phyloP scores from a whole-genome alignment of 192 early-diverging fungal species.

The Gamsiella multidivaricata region DNA sequence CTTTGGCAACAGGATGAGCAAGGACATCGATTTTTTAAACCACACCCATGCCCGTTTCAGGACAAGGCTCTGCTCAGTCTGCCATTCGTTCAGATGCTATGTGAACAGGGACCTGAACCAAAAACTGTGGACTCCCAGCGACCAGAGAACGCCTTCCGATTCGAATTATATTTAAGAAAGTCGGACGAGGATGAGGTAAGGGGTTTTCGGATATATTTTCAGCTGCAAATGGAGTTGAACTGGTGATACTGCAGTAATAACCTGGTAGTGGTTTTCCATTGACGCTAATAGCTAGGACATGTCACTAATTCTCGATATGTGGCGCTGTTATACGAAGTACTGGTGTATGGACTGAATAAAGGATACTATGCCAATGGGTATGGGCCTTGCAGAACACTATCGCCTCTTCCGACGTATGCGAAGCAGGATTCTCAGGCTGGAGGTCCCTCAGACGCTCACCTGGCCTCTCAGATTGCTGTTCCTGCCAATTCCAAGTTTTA shows the following conservation, averaged over 20 bases:
- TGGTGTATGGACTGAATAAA: slow-evolving; percentile 10
- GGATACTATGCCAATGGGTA: slow-evolving; percentile 45
- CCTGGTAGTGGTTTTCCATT: too few relatives aligned
- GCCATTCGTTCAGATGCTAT: not conserved
- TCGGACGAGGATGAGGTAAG: slow-evolving; percentile 38
- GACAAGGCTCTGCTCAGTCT: slow-evolving; percentile 1
- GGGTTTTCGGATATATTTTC: too few relatives aligned
- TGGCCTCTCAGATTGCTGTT: slow-evolving; percentile 1
- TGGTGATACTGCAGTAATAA: too few relatives aligned
- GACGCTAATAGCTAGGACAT: slow-evolving; percentile 30
- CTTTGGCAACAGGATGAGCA: slow-evolving; percentile 13
- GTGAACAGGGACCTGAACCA: not conserved
- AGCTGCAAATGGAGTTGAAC: too few relatives aligned
- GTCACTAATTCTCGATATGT: slow-evolving; percentile 36
- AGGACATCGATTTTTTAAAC: slow-evolving; percentile 19
- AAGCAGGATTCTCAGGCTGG: not conserved
- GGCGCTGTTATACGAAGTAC: slow-evolving; percentile 14
- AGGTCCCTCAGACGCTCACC: not conserved
- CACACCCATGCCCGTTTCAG: not conserved
- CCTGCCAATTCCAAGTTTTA: slow-evolving; percentile 12
- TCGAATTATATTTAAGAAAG: slow-evolving; percentile 10
- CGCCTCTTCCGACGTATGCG: not conserved
- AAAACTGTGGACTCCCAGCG: not conserved
- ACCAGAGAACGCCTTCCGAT: slow-evolving; percentile 28
- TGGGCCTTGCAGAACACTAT: slow-evolving; percentile 4